These are phyloP conservation scores for Zygoascus bituminiphila DNA, from an alignment of 805 yeast species.

Conservation along the genomic window DNA sequence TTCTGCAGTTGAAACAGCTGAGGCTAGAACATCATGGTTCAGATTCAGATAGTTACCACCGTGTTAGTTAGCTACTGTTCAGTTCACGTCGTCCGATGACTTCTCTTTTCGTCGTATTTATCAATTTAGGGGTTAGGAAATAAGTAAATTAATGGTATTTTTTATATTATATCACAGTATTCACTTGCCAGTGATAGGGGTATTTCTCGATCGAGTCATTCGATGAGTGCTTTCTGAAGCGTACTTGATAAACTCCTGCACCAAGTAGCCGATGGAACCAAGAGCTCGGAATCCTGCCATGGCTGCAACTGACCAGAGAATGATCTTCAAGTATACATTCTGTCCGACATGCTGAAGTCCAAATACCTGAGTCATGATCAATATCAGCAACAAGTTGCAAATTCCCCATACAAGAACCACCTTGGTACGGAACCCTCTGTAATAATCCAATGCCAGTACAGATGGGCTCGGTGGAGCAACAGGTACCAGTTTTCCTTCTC, in stretches of 20 bases:
- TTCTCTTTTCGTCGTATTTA: not conserved
- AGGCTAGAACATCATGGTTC: conserved; percentile 1
- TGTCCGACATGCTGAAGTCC: conserved; percentile 53
- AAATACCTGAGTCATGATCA: conserved; percentile 83
- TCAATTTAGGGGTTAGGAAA: not conserved
- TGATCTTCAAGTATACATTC: conserved; percentile 72
- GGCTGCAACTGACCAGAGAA: conserved; percentile 87
- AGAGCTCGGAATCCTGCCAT: conserved; percentile 72
- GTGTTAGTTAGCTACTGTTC: not conserved
- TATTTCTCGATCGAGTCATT: not conserved
- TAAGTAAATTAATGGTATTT: not conserved
- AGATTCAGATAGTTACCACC: not conserved
- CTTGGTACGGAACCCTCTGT: conserved; percentile 87
- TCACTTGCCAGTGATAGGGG: not conserved
- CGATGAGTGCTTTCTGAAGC: conserved; percentile 10
- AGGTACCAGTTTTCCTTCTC: conserved; percentile 59
- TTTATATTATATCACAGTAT: too few relatives aligned
- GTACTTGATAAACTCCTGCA: conserved; percentile 29
- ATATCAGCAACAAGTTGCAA: conserved; percentile 67
- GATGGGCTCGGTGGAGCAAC: conserved; percentile 34
- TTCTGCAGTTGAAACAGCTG: conserved; percentile 1
- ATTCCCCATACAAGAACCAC: conserved; percentile 96
- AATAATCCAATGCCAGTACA: conserved; percentile 61
- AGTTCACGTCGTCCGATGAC: not conserved
- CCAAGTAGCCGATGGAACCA: conserved; percentile 69